Base-by-base conservation (phyloP, 257 asterid genomes). In the Anisodus tanguticus region DNA sequence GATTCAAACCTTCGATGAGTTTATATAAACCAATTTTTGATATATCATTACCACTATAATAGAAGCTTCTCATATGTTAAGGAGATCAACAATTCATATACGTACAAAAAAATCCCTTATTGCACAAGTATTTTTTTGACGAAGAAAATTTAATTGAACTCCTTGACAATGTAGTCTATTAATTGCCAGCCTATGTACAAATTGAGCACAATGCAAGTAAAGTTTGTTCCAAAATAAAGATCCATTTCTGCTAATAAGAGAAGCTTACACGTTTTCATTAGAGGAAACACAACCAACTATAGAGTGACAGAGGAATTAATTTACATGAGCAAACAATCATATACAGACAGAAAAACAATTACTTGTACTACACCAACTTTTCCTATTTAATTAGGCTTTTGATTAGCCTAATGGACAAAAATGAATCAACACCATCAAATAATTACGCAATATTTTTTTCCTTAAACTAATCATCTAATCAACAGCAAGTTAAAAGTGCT, bases 401-500 rank as follows among this genome's bases (percentile, higher is more conserved):
- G 81, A 51, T 76, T 76, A 26, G 22, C 81, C 81, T 76, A 76
- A 76, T 76, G 4, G n/a, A 26, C 47, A 76, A 51, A 69, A 76
- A 76, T 51, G 81, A 26, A 76, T 76, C 45, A 76, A 51, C 63
- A 76, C 63, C 51, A 49, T 9, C 80, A 19, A 71, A 19, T 49
- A 49, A 22, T 72, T 49, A 74, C 55, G 11, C 47, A 51, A 6
- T 74, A 22, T 1, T 12, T 6, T 5, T 49, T 51, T 51, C 11
- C 9, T 31, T 3, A 7, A 76, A 76, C 45, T 76, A 26, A 76
- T 76, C 11, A 83, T 43, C 35, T 31, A 31, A 31, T 31, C 63
- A 76, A 63, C 83, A 71, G 68, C 67, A 12, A 80, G 83, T 63
- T 71, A 70, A 86, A 81, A 54, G 68, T 79, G 54, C 84, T 81